Base-by-base conservation (phyloP, 2,329 filamentous ascomycete genomes). In the Ophiostoma sp. region DNA sequence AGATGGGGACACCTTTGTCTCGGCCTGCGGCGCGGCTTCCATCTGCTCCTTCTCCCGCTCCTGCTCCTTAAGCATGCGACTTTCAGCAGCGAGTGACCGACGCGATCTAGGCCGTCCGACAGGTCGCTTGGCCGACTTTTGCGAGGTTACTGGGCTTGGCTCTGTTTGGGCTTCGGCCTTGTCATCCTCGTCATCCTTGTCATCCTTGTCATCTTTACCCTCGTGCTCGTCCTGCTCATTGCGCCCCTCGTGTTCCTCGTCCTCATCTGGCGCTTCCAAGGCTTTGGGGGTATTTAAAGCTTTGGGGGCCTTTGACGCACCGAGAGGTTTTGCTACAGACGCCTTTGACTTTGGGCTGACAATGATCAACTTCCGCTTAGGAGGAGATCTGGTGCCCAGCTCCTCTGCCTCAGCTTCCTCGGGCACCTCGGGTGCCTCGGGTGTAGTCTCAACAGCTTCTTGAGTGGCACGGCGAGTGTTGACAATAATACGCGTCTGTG, bases 381-480 rank as follows among this genome's bases (percentile, higher is more conserved):
- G 16, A 40, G 67, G 66, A 41, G 62, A 42, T 42, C 16, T 36
- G n/a, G 1, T 64, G 16, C 3, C 5, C 49, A 3, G 47, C 42
- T 38, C 49, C 18, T 40, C 58, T 4, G 63, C 49, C 1, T 36
- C 49, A 4, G 49, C 42, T 11, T 9, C 64, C 11, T n/a, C 68
- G 8, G 60, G 62, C 5, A 36, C 44, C 14, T 45, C 44, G 71
- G 58, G 14, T 18, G 58, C 7, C 38, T 41, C 58, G 38, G 45
- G 11, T 49, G 74, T 72, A 7, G 72, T 73, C 58, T 75, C 74
- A 65, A 72, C 73, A 44, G 73, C 74, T 52, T 74, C 73, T 1
- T 74, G 72, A 8, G 74, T 71, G 1, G 73, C 41, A 12, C 65
- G 68, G 16, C 66, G 66, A 1, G 64, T 67, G 1, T 72, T 68